Percentiles rank a stretch among this genome's conserved stretches.
These are phyloP conservation scores for Penicillium longicatenatum DNA, from an alignment of 495 filamentous ascomycete genomes.

Conservation along the genomic window DNA sequence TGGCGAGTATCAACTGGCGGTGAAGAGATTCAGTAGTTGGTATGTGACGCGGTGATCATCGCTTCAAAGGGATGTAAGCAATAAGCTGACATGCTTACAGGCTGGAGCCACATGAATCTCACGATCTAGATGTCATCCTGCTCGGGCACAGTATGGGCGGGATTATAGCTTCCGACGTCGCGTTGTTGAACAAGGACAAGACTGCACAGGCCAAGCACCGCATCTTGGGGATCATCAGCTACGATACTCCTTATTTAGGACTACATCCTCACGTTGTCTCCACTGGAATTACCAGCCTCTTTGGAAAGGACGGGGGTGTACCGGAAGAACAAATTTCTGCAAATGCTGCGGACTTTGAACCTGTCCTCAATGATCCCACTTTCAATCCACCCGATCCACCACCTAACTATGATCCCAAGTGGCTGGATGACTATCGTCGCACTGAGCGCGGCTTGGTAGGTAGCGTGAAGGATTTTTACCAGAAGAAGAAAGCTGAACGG, in stretches of 20 bases:
- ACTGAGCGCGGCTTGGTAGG: constrained; percentile 65
- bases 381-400: constrained; percentile 51
- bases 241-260: constrained; percentile 85
- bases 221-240: constrained; percentile 79
- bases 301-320: constrained; percentile 53
- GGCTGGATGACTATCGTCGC: constrained; percentile 69
- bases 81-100: constrained; percentile 34
- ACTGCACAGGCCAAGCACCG: constrained; percentile 53
- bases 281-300: constrained; percentile 76
- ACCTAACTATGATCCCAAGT: constrained; percentile 65
- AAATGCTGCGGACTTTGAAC: constrained; percentile 12
- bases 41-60: constrained; percentile 29
- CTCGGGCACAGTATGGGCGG: constrained; percentile 93
- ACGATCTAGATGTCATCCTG: constrained; percentile 75
- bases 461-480: constrained; percentile 71
- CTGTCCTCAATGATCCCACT: constrained; percentile 41
- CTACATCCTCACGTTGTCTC: constrained; percentile 86
- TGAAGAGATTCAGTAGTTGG: constrained; percentile 83
- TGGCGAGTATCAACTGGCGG: constrained; percentile 68
- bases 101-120: constrained; percentile 75
- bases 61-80: no score
- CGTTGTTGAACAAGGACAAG: constrained; percentile 50
- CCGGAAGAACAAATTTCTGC: constrained; percentile 26
- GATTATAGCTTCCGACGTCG: constrained; percentile 77
- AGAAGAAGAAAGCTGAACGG: constrained; percentile 50